Conservation (phyloP, 257 asterid species). For the Marsdenia floribunda region DNA sequence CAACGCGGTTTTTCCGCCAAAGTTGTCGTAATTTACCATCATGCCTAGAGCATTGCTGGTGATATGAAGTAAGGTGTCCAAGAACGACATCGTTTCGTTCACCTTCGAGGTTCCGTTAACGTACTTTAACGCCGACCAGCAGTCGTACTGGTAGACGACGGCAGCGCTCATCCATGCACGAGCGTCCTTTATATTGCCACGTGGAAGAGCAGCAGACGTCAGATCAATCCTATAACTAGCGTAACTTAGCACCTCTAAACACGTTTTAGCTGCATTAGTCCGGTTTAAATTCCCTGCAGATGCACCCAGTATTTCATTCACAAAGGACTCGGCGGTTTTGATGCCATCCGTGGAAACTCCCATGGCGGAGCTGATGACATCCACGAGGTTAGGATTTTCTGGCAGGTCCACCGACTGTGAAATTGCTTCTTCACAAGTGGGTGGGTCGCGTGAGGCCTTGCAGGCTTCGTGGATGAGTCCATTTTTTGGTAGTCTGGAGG, state of each 20-base stretch:
- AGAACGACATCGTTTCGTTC: slow-evolving; percentile 37
- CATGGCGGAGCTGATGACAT: slow-evolving; percentile 37
- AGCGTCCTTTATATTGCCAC: slow-evolving; percentile 41
- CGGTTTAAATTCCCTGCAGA: slow-evolving; percentile 43
- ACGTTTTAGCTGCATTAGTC: slow-evolving; percentile 32
- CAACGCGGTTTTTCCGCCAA: slow-evolving; percentile 16
- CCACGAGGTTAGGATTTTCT: slow-evolving; percentile 27
- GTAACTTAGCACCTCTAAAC: slow-evolving; percentile 41
- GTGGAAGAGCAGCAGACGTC: slow-evolving; percentile 20
- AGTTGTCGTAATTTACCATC: slow-evolving; percentile 36
- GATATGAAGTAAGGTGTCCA: slow-evolving; percentile 27
- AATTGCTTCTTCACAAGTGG: slow-evolving; percentile 33
- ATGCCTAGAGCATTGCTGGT: slow-evolving; percentile 40
- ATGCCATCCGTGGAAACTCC: slow-evolving; percentile 31
- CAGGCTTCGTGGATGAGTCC: slow-evolving; percentile 35
- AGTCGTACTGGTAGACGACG: slow-evolving; percentile 44
- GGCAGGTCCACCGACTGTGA: slow-evolving; percentile 29
- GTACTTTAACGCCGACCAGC: slow-evolving; percentile 54
- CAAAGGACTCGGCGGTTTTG: slow-evolving; percentile 33
- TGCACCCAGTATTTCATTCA: slow-evolving; percentile 24
- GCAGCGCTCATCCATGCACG: slow-evolving; percentile 75
- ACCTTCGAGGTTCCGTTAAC: slow-evolving; percentile 47
- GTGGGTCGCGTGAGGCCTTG: slow-evolving; percentile 52
- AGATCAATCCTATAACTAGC: slow-evolving; percentile 34
- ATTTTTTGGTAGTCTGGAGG: background rate